phyloP scores from a whole-genome alignment of 1,284 basidiomycete genomes.

The Porogramme epimiltina region DNA sequence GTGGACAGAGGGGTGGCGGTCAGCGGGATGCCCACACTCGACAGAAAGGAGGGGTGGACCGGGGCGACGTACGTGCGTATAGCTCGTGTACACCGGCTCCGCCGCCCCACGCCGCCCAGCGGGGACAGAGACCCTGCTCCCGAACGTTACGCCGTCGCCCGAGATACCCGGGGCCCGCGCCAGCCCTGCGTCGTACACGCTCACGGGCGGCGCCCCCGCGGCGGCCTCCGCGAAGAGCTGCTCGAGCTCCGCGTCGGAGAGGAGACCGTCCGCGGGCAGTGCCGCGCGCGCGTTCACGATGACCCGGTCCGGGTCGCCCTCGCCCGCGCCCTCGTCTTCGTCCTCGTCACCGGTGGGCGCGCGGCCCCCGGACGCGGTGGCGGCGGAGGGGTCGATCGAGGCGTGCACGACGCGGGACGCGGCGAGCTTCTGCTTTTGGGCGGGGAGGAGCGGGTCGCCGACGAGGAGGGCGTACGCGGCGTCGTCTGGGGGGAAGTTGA shows the following conservation, averaged over 20 bases:
- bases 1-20: background rate
- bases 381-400: constrained; percentile 68
- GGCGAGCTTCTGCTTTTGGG: constrained; percentile 56
- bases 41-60: too few relatives aligned
- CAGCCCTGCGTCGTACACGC: constrained; percentile 61
- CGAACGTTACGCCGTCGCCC: constrained; percentile 46
- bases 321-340: constrained; percentile 18
- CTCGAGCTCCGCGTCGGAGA: constrained; percentile 63
- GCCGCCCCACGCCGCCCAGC: constrained; percentile 47
- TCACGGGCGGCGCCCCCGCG: constrained; percentile 35
- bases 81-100: constrained; percentile 84
- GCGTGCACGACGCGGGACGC: constrained; percentile 82
- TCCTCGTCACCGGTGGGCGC: background rate
- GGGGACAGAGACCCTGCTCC: constrained; percentile 45
- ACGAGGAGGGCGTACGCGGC: constrained; percentile 84
- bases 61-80: constrained; percentile 46
- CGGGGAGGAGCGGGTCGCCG: constrained; percentile 53
- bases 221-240: constrained; percentile 45
- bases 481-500: constrained; percentile 90
- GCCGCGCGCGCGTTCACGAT: constrained; percentile 80
- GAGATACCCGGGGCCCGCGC: constrained; percentile 14
- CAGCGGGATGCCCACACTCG: background rate
- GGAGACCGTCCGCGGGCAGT: constrained; percentile 67
- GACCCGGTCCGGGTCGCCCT: constrained; percentile 66
- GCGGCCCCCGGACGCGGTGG: constrained; percentile 9